Base-by-base conservation (phyloP, 495 filamentous ascomycete genomes). In the Penicillium silybi region DNA sequence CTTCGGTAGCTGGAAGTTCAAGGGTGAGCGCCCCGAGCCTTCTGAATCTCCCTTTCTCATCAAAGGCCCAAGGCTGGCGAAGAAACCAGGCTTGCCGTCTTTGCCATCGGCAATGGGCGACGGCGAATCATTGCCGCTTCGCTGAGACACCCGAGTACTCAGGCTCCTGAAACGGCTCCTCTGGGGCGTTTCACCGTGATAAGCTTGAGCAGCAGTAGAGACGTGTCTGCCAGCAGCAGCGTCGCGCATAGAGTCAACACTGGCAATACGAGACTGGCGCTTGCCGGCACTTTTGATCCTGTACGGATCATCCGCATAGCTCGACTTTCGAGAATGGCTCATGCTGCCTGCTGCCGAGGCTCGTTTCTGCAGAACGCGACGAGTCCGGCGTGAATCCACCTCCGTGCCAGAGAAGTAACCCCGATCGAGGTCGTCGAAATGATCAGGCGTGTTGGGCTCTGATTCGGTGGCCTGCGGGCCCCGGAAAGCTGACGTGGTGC, bases 351-450 rank as follows among this genome's bases (percentile, higher is more conserved):
- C 66, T 20, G 66, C 62, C 19, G 81, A 82, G 50, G 85, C 83
- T 45, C 87, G 85, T 71, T 96, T 97, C 63, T 86, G 83, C 54
- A 96, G 72, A 44, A 92, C 79, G 62, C 90, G 93, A 44, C 88
- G 80, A 39, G 73, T 77, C 54, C 71, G 75, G 43, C 85, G 82
- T n/a, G 78, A 72, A 50, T 96, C 90, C 7, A 82, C 73, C 61
- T 98, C 93, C 9, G 87, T 85, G 6, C 90, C 89, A 1, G 93
- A 97, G 63, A 96, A 95, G 67, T 97, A 97, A 17, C 91, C 93
- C 19, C 90, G 84, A 59, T 98, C 93, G 18, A 92, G 69, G 27
- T 93, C 91, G 26, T 69, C 68, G 13, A 38, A 42, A 8, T 52
- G 60, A 53, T 74, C 66, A 32, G 66, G 56, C 7, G 66, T 64